These are phyloP conservation scores for Zelonia costaricensis DNA, from an alignment of 208 protist species.

Conservation along the genomic window DNA sequence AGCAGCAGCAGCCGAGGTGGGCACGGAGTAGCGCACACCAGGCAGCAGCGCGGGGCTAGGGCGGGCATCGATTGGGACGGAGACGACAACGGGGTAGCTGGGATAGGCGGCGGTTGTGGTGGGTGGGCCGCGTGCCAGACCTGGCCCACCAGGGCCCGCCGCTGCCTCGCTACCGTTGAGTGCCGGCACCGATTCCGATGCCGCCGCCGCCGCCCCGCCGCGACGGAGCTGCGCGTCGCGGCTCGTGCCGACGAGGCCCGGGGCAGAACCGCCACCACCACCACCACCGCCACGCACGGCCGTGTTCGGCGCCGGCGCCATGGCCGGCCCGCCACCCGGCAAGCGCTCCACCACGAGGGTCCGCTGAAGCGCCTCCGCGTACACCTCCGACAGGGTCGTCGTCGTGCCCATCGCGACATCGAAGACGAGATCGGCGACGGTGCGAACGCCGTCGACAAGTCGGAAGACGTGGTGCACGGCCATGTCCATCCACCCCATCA, in stretches of 20 bases:
- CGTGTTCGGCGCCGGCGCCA: too few relatives aligned
- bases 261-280: too few relatives aligned
- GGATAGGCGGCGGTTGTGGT: neutral
- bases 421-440: slow-evolving; percentile 69
- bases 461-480: slow-evolving; percentile 59
- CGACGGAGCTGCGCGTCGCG: too few relatives aligned
- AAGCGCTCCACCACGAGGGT: too few relatives aligned
- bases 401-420: slow-evolving; percentile 44
- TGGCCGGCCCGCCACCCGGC: too few relatives aligned
- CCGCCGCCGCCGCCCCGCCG: neutral
- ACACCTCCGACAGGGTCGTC: slow-evolving; percentile 49
- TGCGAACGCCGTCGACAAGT: slow-evolving; percentile 66
- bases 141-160: neutral
- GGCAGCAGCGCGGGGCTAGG: slow-evolving; percentile 15
- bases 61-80: slow-evolving; percentile 19
- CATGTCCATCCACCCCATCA: slow-evolving; percentile 70
- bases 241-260: too few relatives aligned
- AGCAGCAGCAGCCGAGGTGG: slow-evolving; percentile 17
- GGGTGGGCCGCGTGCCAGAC: neutral
- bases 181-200: neutral
- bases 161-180: slow-evolving; percentile 1
- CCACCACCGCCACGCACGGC: neutral
- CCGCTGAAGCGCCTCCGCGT: slow-evolving; percentile 29
- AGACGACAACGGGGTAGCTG: neutral
- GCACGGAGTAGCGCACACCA: slow-evolving; percentile 25